A percentile compares a stretch with the other conserved stretches of the same genome.
phyloP scores from a whole-genome alignment of 345 rosid species.

The Pelargonium nanum region DNA sequence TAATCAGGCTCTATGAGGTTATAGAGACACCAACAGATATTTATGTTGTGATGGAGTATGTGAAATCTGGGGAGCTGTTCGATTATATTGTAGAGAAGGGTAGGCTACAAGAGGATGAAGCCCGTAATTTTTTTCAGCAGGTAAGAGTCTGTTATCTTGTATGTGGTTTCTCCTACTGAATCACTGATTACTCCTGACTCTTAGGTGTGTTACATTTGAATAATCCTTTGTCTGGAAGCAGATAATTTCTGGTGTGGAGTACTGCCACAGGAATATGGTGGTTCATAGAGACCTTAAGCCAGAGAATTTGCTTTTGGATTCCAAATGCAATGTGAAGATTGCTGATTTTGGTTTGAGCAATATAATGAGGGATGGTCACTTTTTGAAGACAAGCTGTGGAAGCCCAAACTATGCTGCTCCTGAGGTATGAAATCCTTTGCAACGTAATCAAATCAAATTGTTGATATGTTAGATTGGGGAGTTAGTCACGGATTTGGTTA shows the following conservation, averaged over 20 bases:
- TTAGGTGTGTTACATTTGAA: slow-evolving; percentile 4
- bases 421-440: slow-evolving; percentile 32
- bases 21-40: slow-evolving; percentile 87
- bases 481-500: background rate
- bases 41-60: slow-evolving; percentile 95
- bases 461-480: background rate
- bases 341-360: slow-evolving; percentile 99
- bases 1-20: slow-evolving; percentile 89
- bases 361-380: slow-evolving; percentile 97
- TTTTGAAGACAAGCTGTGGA: slow-evolving; percentile 95
- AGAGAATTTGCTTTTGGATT: slow-evolving; percentile 89
- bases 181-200: background rate
- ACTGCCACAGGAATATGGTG: slow-evolving; percentile 95
- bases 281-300: slow-evolving; percentile 98
- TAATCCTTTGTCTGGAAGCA: slow-evolving; percentile 24
- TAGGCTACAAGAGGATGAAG: slow-evolving; percentile 94
- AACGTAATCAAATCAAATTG: background rate
- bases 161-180: background rate
- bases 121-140: slow-evolving; percentile 95
- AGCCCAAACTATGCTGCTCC: slow-evolving; percentile 99
- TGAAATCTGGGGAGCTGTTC: slow-evolving; percentile 93
- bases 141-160: slow-evolving; percentile 21
- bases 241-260: slow-evolving; percentile 98
- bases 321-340: slow-evolving; percentile 86
- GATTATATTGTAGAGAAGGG: slow-evolving; percentile 97